Conservation (phyloP, 257 asterid genomes). For the Verbascum thapsus region DNA sequence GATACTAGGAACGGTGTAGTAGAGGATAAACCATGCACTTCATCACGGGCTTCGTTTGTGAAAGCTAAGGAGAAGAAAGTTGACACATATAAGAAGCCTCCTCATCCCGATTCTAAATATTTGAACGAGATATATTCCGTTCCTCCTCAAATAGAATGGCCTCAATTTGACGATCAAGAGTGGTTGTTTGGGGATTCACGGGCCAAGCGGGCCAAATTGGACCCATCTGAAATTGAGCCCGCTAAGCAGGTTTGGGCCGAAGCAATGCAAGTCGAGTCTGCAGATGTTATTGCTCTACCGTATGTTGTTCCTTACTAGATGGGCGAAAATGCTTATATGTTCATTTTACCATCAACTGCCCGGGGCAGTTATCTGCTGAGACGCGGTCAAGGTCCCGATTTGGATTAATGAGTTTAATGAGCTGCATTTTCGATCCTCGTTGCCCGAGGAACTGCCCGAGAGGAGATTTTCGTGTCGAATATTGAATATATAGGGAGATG, state of each 20-base stretch:
- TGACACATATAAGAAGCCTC: conserved; percentile 24
- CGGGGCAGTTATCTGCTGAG: not conserved
- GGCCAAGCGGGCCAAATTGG: conserved; percentile 26
- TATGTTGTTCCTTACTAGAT: conserved; percentile 45
- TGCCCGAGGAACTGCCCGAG: too few relatives aligned
- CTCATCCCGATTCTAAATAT: conserved; percentile 40
- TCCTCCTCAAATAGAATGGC: conserved; percentile 39
- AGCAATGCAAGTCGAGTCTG: conserved; percentile 35
- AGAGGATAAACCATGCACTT: conserved; percentile 16
- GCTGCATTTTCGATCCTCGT: not conserved
- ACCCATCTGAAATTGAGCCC: conserved; percentile 16
- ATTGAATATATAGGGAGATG: not conserved
- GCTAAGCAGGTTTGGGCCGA: conserved; percentile 44
- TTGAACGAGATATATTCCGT: conserved; percentile 31
- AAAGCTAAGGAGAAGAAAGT: conserved; percentile 23
- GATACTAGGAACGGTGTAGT: not conserved
- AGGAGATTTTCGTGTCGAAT: not conserved
- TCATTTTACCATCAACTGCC: not conserved
- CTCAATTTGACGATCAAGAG: conserved; percentile 35
- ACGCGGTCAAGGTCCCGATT: not conserved
- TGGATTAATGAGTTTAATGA: not conserved
- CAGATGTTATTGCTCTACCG: conserved; percentile 39
- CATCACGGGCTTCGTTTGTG: conserved; percentile 2
- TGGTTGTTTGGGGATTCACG: conserved; percentile 34
- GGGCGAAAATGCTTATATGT: not conserved